phyloP scores from a whole-genome alignment of 306 rosid genomes.

The apple (Malus domestica) region DNA sequence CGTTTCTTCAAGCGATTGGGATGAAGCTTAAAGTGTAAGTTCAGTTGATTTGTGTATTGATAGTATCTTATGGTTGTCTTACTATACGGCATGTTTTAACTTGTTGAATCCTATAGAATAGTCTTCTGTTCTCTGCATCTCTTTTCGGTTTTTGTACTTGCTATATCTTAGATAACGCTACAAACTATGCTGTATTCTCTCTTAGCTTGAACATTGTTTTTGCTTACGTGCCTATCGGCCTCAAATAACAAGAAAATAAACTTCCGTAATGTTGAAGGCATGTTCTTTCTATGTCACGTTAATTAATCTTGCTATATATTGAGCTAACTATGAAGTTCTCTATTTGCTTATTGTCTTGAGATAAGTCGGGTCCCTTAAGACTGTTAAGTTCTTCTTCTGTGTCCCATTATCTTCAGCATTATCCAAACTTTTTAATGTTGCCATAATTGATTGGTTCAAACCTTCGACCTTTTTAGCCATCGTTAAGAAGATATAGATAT shows the following conservation, averaged over 20 bases:
- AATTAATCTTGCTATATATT: background rate
- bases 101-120: background rate
- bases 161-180: too few relatives aligned
- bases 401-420: background rate
- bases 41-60: background rate
- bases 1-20: conserved; percentile 42
- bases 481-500: background rate
- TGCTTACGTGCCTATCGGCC: background rate
- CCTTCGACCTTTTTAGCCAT: background rate
- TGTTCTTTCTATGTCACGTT: background rate
- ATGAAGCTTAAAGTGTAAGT: conserved; percentile 46
- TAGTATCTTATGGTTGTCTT: background rate
- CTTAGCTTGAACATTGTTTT: background rate
- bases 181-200: too few relatives aligned
- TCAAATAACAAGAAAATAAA: background rate
- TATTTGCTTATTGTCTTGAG: too few relatives aligned
- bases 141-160: background rate
- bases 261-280: background rate
- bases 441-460: background rate
- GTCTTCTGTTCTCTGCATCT: background rate
- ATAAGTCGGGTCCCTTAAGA: too few relatives aligned
- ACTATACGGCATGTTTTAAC: background rate
- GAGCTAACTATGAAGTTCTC: background rate
- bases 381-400: background rate
- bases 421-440: background rate